These are phyloP conservation scores for Penicillium verhagenii DNA, from an alignment of 495 filamentous ascomycete genomes.

Conservation along the genomic window DNA sequence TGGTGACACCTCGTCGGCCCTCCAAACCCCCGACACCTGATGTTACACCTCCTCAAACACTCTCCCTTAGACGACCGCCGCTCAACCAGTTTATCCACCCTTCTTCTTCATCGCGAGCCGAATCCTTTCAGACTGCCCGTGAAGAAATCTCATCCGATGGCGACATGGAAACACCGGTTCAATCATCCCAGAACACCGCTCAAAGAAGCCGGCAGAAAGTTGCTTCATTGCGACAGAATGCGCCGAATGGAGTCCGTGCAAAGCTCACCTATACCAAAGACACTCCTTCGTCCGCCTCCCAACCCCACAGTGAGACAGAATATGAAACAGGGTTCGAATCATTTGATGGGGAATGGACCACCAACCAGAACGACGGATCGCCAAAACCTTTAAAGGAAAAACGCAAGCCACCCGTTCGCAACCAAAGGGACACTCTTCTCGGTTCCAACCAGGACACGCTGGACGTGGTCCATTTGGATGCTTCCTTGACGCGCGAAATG, in stretches of 20 bases:
- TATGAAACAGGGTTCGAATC: conserved; percentile 26
- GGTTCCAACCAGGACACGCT: conserved; percentile 8
- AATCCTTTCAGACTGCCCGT: conserved; percentile 72
- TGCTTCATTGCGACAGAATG: conserved; percentile 11
- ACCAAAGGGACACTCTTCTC: conserved; percentile 1
- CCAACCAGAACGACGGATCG: conserved; percentile 12
- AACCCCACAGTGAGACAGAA: conserved; percentile 18
- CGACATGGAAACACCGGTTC: conserved; percentile 54
- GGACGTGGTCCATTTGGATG: conserved; percentile 22
- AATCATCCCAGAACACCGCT: conserved; percentile 29
- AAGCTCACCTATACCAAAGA: conserved; percentile 14
- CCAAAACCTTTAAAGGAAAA: conserved; percentile 21
- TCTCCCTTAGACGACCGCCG: conserved; percentile 45
- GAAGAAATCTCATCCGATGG: conserved; percentile 65
- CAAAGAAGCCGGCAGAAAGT: conserved; percentile 33
- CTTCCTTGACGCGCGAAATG: conserved; percentile 31
- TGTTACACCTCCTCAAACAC: conserved; percentile 62
- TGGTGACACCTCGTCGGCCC: conserved; percentile 59
- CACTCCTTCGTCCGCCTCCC: conserved; percentile 11
- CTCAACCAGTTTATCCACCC: conserved; percentile 30
- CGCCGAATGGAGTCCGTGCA: conserved; percentile 7
- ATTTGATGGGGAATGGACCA: conserved; percentile 27
- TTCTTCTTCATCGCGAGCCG: conserved; percentile 54
- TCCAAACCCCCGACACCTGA: conserved; percentile 73
- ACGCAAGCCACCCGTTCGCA: conserved; percentile 6